Conservation (phyloP, 495 filamentous ascomycete genomes). For the Darksidea phi region DNA sequence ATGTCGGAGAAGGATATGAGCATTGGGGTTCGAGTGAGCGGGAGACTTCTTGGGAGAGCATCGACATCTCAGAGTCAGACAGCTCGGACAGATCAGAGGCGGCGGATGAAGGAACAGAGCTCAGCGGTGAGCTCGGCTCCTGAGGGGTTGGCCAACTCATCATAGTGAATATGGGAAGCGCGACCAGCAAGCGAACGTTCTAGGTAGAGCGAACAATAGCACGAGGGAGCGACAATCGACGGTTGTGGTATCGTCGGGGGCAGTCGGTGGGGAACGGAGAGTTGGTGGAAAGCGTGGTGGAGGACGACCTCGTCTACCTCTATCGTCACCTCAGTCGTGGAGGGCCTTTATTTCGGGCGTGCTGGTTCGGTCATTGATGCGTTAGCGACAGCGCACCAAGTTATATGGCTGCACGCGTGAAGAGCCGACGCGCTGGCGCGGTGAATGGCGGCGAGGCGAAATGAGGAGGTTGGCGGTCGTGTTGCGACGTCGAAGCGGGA, state of each 20-base stretch:
- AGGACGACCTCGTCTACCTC: too few species aligned
- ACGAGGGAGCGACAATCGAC: not conserved
- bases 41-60: conserved; percentile 50
- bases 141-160: conserved; percentile 48
- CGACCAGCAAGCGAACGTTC: conserved; percentile 3
- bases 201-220: too few species aligned
- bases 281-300: too few species aligned
- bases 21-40: conserved; percentile 25
- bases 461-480: conserved; percentile 32
- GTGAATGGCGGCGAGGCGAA: conserved; percentile 19
- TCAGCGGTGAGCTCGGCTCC: conserved; percentile 55
- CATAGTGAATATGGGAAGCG: conserved; percentile 43
- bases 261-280: too few species aligned
- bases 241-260: not conserved
- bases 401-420: conserved; percentile 8
- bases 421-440: conserved; percentile 17
- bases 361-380: conserved; percentile 16
- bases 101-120: conserved; percentile 46
- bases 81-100: conserved; percentile 20
- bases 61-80: conserved; percentile 49
- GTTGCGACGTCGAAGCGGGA: conserved; percentile 2
- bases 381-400: not conserved
- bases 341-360: too few species aligned
- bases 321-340: not conserved
- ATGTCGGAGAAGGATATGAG: conserved; percentile 54